Base-by-base conservation (phyloP, 208 protist genomes). In the Tritrichomonas musculus region DNA sequence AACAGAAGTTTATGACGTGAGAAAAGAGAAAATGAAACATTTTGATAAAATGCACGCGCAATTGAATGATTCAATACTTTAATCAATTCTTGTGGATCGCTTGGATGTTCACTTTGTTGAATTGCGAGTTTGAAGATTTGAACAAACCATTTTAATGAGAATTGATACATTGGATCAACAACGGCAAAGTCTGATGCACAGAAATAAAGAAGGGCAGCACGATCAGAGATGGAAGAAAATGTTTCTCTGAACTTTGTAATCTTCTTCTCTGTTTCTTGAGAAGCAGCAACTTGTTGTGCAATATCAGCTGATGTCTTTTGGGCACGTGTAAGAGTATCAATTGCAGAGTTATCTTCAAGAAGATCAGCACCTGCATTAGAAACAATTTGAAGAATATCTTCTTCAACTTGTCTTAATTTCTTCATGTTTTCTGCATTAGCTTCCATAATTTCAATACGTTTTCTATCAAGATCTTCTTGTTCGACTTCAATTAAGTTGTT, bases 131-230 rank as follows among this genome's bases (percentile, higher is more conserved):
- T 97, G 96, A 99, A 99, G 14, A 99, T 95, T 33, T 97, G 95
- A 84, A 99, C 98, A 95, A 99, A 99, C 14, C 97, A 97, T 93
- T 99, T 98, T 4, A 99, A 95, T 33, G 98, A 97, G 94, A 99
- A 99, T 95, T 99, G 98, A 96, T 99, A 99, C 98, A 99, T 99
- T 55, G 97, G 96, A 95, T 99, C 98, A 93, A 99, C 98, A 27
- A 95, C 96, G 66, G 97, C 96, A 33, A 99, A 96, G 95, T 99
- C 98, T 27, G 96, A 96, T 4, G 99, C 95, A 49, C 99, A 97
- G 93, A 99, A 99, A 95, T 98, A 99, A 22, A 99, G 96, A 65
- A 99, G 97, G 0, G 98, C 98, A 27, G 98, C 97, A 25, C 98
- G 96, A 22, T 96, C 92, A 2, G 98, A 98, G 92, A 97, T 97